Evolutionary conservation across 2,329 filamentous ascomycete species (phyloP).

Genomic region (Plectosphaerella cucumerina): DNA sequence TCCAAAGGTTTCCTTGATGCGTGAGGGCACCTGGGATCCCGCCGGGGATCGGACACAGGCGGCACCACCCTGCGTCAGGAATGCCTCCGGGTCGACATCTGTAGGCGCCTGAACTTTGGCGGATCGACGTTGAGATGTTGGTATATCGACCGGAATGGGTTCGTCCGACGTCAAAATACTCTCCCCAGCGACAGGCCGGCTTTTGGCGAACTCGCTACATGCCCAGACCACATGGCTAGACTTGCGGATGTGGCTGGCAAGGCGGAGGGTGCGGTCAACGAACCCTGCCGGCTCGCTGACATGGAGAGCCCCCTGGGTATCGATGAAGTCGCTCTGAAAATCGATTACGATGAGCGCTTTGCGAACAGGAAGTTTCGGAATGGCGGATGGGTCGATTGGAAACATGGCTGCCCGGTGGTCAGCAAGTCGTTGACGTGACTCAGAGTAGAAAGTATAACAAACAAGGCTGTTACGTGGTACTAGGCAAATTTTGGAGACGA

Average conservation of each 20-base stretch:
- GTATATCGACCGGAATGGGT: conserved; percentile 11
- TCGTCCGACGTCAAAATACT: conserved; percentile 41
- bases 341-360: conserved; percentile 79
- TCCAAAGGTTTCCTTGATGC: conserved; percentile 38
- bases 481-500: too few species aligned
- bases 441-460: not conserved
- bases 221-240: conserved; percentile 79
- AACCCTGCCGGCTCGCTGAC: conserved; percentile 62
- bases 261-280: conserved; percentile 58
- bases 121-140: not conserved
- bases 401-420: conserved; percentile 38
- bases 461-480: too few species aligned
- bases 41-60: conserved; percentile 40
- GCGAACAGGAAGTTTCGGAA: conserved; percentile 54
- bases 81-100: conserved; percentile 35
- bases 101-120: not conserved
- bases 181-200: conserved; percentile 51
- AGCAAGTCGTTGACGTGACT: not conserved
- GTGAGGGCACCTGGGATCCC: conserved; percentile 40
- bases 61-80: conserved; percentile 37
- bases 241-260: conserved; percentile 70
- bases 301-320: conserved; percentile 61
- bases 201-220: conserved; percentile 66
- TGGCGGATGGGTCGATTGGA: conserved; percentile 49
- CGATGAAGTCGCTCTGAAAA: conserved; percentile 85